phyloP scores from a whole-genome alignment of 176 grass and related monocot genomes.

The Luzula sylvatica region DNA sequence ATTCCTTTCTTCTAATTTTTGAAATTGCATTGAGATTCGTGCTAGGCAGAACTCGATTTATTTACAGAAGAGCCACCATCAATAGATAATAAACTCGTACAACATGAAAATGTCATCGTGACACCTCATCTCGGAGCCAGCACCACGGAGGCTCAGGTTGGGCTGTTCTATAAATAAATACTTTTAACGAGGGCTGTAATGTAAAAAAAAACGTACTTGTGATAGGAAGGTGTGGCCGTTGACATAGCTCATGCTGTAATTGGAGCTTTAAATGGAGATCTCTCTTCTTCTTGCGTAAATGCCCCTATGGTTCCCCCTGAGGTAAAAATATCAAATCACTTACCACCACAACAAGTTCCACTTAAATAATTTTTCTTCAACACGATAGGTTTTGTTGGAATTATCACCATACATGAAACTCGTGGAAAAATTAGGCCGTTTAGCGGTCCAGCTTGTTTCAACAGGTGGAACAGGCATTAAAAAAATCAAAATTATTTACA shows the following conservation, averaged over 20 bases:
- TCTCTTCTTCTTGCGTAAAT: constrained; percentile 82
- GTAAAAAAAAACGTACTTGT: too few species aligned
- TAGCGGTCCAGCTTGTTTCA: constrained; percentile 83
- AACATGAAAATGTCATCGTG: constrained; percentile 79
- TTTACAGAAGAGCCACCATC: constrained; percentile 77
- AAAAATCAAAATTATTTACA: constrained; percentile 76
- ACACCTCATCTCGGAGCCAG: constrained; percentile 98
- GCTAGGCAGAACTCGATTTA: constrained; percentile 90
- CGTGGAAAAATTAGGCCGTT: constrained; percentile 83
- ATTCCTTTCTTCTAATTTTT: not conserved
- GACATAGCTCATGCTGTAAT: constrained; percentile 86
- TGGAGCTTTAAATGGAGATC: constrained; percentile 72
- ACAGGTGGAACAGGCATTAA: constrained; percentile 75
- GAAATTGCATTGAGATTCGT: not conserved
- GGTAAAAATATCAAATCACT: constrained; percentile 19
- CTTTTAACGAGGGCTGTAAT: too few species aligned
- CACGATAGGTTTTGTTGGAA: constrained; percentile 55
- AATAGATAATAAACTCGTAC: constrained; percentile 72
- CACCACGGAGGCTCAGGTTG: constrained; percentile 90
- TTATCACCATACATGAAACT: constrained; percentile 75
- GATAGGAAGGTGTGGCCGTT: constrained; percentile 93
- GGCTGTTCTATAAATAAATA: too few species aligned
- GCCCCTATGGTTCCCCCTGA: constrained; percentile 95
- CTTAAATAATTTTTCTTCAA: not conserved
- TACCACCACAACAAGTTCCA: not conserved